Conservation (phyloP, 805 yeast species). For the Isabelozyma heimii region DNA sequence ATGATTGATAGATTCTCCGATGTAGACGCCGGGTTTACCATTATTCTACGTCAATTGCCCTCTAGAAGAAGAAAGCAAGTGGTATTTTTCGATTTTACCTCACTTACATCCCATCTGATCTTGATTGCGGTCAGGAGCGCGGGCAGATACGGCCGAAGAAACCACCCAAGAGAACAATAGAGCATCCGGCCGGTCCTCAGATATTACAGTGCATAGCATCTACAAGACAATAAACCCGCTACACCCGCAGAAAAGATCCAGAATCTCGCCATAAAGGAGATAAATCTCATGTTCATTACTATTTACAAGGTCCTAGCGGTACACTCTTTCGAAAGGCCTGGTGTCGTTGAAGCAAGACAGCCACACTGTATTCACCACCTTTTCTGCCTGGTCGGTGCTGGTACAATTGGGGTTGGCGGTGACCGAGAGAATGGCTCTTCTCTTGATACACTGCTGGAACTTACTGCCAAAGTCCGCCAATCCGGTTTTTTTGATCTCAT, state of each 20-base stretch:
- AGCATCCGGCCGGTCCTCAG: too few relatives aligned
- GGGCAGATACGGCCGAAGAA: too few relatives aligned
- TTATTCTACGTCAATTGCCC: too few relatives aligned
- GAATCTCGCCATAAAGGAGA: too few relatives aligned
- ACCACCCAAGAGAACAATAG: too few relatives aligned
- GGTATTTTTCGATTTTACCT: too few relatives aligned
- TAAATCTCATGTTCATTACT: not conserved
- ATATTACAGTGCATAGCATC: too few relatives aligned
- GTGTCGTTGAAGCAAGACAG: conserved; percentile 92
- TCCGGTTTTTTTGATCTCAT: conserved; percentile 66
- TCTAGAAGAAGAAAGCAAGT: too few relatives aligned
- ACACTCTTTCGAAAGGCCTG: conserved; percentile 91
- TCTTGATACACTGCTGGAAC: conserved; percentile 85
- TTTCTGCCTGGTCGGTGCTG: conserved; percentile 68
- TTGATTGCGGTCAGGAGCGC: too few relatives aligned
- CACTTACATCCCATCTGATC: too few relatives aligned
- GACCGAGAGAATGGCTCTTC: conserved; percentile 86
- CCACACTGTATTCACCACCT: conserved; percentile 85
- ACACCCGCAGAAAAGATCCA: too few relatives aligned
- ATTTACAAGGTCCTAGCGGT: conserved; percentile 48
- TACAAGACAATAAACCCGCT: too few relatives aligned
- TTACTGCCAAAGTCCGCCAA: conserved; percentile 63
- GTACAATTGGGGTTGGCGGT: conserved; percentile 82
- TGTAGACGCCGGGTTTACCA: not conserved
- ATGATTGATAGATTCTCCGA: not conserved